Evolutionary conservation across 768 basidiomycete genomes (phyloP).

Genomic region (Lactarius hatsudake): DNA sequence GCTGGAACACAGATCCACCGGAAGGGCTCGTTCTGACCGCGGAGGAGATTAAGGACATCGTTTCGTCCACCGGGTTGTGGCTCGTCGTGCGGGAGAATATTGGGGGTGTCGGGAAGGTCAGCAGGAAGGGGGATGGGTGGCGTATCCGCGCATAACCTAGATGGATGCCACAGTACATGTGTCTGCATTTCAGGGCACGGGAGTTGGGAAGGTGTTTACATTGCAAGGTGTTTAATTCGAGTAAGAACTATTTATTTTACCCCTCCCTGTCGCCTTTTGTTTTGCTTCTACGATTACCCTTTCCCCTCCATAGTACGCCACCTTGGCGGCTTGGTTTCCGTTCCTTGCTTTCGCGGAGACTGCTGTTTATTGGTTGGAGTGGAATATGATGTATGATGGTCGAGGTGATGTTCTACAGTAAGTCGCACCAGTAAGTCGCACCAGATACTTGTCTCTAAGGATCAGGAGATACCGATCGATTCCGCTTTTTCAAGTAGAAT

Average conservation of each 20-base stretch:
- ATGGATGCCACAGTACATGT: background rate
- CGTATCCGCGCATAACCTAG: conserved; percentile 53
- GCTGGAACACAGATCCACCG: conserved; percentile 18
- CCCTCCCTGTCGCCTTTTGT: background rate
- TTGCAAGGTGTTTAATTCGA: background rate
- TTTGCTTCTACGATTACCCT: background rate
- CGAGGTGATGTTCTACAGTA: background rate
- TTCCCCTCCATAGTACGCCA: background rate
- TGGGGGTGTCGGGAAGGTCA: conserved; percentile 80
- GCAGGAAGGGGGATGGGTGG: conserved; percentile 78
- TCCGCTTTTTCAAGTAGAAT: no score
- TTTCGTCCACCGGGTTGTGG: conserved; percentile 88
- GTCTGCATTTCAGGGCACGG: background rate
- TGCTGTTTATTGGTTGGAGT: background rate
- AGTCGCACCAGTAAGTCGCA: background rate
- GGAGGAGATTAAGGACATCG: conserved; percentile 91
- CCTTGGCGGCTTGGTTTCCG: background rate
- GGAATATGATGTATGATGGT: background rate
- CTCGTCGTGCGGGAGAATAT: conserved; percentile 90
- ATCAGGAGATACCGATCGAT: no score
- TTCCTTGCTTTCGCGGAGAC: background rate
- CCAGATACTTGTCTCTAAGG: background rate
- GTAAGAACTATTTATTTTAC: background rate
- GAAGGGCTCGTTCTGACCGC: conserved; percentile 67
- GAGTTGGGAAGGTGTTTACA: background rate